Base-by-base conservation (phyloP, 768 basidiomycete genomes). In the Leucosporidium creatinivorum region DNA sequence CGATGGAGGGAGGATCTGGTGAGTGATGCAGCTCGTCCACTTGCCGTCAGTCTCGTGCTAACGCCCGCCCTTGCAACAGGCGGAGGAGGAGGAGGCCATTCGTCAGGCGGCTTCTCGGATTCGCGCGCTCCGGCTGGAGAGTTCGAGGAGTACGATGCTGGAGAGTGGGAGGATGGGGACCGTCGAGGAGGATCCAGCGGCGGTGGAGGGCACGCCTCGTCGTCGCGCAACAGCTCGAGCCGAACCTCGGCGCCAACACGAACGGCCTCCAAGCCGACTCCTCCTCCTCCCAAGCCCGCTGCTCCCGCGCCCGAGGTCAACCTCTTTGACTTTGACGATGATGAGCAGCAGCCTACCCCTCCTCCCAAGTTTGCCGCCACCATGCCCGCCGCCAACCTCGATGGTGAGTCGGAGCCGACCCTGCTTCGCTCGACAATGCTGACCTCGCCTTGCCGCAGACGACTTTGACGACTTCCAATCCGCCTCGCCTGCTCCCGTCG, bases 141-240 rank as follows among this genome's bases (percentile, higher is more conserved):
- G 30, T 97, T 85, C 72, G 93, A 98, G 74, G 93, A 97, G 77
- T 99, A 99, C 78, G 89, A 94, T 72, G 96, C 94, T 18, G 94
- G 94, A 2, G 82, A 83, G 49, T 91, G 91, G 66, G 93, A 97
- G 68, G 92, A 94, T 49, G 56, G 60, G 23, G 52, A 54, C n/a
- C 58, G 65, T 0, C 44, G 31, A n/a, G 30, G 26, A 19, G 3
- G 25, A 7, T 52, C 21, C 18, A 44, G 39, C 61, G 10, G 39
- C 66, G 30, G 62, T 47, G 26, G 58, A 10, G 7, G 79, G 76
- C 82, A 78, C 61, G 81, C 78, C 68, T 80, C 80, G 55, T 81
- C 80, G 55, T 57, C 67, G 76, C 25, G 69, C 33, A 21, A 63
- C 23, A 58, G 48, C n/a, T n/a, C 66, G 4, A 77, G 82, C 12